Base-by-base conservation (phyloP, 2,329 filamentous ascomycete genomes). In the Thermoascus crustaceus region DNA sequence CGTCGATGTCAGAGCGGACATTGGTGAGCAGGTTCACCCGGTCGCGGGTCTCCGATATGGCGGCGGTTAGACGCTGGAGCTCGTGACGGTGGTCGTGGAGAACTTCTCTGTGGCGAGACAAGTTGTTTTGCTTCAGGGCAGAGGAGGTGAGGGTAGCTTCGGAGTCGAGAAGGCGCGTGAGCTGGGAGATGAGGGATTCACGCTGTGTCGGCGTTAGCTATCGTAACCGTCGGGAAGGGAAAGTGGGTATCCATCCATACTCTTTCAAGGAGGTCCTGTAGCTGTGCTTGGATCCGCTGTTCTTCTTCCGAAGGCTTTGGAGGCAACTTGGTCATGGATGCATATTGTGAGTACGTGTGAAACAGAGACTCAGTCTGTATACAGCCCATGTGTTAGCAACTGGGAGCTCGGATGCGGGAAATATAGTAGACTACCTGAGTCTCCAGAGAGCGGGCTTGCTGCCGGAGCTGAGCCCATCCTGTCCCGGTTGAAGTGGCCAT, bases 61-160 rank as follows among this genome's bases (percentile, higher is more conserved):
- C 75, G 18, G 76, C 71, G 40, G 79, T 82, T 34, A 96, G 72
- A 7, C 87, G 82, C 4, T 70, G 62, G 23, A 94, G 76, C 61
- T 96, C 89, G 45, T 80, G 81, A 42, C 80, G 79, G 67, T 98
- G 89, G 57, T 94, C 84, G 23, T 78, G 69, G 10, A 96, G 80
- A 58, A 95, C 82, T 67, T 94, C 88, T 47, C 85, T 84, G 50
- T 96, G 85, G 19, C 94, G 82, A 40, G 85, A 75, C 23, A 98
- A 79, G 59, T 96, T 95, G 68, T 89, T 94, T 55, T 94, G 88
- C 66, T 96, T 96, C n/a, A 94, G 75, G 37, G 88, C 87, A 23
- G 89, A 96, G 29, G 87, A 81, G 33, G 84, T 86, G 40, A 93
- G 76, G 37, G 80, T 73, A 14, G 87, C 78, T 72, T 96, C 89